A percentile compares a stretch with the other conserved stretches of the same genome.
phyloP scores from a whole-genome alignment of 2,329 filamentous ascomycete species.

The Pseudocercospora eumusae region DNA sequence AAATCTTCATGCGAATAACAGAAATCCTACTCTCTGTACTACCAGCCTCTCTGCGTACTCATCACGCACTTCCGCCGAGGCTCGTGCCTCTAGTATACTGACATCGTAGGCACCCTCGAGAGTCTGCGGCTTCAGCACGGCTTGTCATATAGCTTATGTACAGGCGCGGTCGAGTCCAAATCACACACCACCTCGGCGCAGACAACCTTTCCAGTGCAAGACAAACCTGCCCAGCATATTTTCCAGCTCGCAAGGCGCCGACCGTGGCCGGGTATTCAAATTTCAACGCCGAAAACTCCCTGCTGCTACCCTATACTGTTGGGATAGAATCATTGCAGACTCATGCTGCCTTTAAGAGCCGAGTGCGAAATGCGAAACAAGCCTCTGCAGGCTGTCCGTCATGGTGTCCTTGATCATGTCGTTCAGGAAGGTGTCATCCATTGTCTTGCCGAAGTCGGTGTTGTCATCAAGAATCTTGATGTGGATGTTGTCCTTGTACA shows the following conservation, averaged over 20 bases:
- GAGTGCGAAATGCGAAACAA: slow-evolving; percentile 44
- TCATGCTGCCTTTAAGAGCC: slow-evolving; percentile 18
- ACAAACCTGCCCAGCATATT: slow-evolving; percentile 14
- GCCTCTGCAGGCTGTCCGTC: slow-evolving; percentile 35
- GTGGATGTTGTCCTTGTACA: slow-evolving; percentile 57
- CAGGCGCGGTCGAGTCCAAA: slow-evolving; percentile 14
- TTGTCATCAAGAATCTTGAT: slow-evolving; percentile 54
- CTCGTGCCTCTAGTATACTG: slow-evolving; percentile 8
- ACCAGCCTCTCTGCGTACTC: slow-evolving; percentile 22
- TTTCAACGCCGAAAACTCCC: slow-evolving; percentile 15
- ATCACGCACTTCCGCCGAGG: slow-evolving; percentile 18
- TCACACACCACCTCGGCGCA: slow-evolving; percentile 6
- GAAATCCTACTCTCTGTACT: slow-evolving; percentile 14
- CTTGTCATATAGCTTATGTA: slow-evolving; percentile 13
- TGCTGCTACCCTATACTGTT: slow-evolving; percentile 17
- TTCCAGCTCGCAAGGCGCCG: slow-evolving; percentile 14
- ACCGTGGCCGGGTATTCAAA: slow-evolving; percentile 14
- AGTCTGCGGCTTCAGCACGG: slow-evolving; percentile 9
- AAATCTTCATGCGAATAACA: slow-evolving; percentile 6
- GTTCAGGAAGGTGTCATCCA: slow-evolving; percentile 40
- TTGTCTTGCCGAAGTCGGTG: slow-evolving; percentile 42
- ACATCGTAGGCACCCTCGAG: slow-evolving; percentile 9
- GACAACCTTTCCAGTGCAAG: slow-evolving; percentile 10
- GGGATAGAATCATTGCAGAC: slow-evolving; percentile 8
- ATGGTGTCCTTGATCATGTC: slow-evolving; percentile 40